These are phyloP conservation scores for Ceratobasidium sp. DNA, from an alignment of 1,284 basidiomycete species.

Conservation along the genomic window DNA sequence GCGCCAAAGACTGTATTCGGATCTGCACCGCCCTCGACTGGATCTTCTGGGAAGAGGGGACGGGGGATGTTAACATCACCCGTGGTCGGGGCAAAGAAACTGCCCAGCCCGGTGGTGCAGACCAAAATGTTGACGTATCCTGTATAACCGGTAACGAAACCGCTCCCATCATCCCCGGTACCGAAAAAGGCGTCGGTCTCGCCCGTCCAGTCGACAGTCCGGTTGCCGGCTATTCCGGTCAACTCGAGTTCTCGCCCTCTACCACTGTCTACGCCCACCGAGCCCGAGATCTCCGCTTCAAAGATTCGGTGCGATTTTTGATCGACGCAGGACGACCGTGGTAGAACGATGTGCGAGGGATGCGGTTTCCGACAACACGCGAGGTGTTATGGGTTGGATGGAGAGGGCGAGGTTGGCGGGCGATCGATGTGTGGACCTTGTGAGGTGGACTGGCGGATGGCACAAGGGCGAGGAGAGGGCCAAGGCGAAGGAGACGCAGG, in stretches of 20 bases:
- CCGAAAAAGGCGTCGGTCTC: not conserved
- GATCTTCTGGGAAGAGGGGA: not conserved
- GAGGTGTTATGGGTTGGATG: constrained; percentile 44
- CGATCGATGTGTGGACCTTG: constrained; percentile 45
- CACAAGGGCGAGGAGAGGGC: not conserved
- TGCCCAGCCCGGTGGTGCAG: not conserved
- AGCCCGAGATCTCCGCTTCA: not conserved
- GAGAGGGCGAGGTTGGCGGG: constrained; percentile 23
- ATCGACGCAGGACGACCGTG: constrained; percentile 47
- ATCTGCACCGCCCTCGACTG: not conserved
- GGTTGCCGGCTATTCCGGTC: not conserved
- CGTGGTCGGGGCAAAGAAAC: not conserved
- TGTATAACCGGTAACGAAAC: not conserved
- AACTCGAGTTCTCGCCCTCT: not conserved
- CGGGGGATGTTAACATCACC: constrained; percentile 1
- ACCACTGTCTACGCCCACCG: not conserved
- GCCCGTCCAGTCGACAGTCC: not conserved
- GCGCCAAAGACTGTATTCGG: constrained; percentile 32
- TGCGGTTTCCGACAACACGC: constrained; percentile 49
- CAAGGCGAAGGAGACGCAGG: not conserved
- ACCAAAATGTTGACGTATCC: not conserved
- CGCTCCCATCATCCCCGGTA: not conserved
- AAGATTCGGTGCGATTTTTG: constrained; percentile 48
- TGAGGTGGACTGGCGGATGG: constrained; percentile 8
- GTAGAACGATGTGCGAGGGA: constrained; percentile 48